phyloP scores from a whole-genome alignment of 306 rosid species.

The Clitoria ternatea region DNA sequence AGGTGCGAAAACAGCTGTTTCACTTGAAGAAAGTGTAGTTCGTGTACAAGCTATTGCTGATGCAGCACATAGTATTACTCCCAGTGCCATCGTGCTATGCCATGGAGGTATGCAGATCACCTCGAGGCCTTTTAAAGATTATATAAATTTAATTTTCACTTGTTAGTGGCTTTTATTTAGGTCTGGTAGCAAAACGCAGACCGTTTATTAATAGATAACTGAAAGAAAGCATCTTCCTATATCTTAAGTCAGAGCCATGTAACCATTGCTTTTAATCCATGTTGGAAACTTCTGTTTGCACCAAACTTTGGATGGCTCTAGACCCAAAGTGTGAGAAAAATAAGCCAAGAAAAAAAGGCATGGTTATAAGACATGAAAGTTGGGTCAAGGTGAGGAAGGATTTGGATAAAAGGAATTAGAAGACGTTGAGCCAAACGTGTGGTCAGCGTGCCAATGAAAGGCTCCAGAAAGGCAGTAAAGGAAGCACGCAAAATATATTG shows the following conservation, averaged over 20 bases:
- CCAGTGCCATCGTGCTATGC: conserved; percentile 66
- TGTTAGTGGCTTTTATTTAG: background rate
- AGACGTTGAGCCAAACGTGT: background rate
- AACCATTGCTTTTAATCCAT: background rate
- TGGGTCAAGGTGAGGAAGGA: background rate
- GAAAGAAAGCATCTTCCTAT: conserved; percentile 6
- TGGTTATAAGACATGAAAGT: background rate
- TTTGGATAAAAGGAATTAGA: background rate
- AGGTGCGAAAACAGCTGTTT: conserved; percentile 79
- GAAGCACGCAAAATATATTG: too few species aligned
- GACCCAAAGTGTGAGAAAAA: background rate
- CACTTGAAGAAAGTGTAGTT: conserved; percentile 74
- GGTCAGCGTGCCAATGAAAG: too few species aligned
- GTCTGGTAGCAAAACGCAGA: background rate
- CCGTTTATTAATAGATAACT: conserved; percentile 2
- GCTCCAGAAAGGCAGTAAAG: too few species aligned
- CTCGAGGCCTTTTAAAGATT: conserved; percentile 5
- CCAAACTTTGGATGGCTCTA: background rate
- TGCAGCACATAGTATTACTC: conserved; percentile 72
- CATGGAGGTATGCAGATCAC: conserved; percentile 65
- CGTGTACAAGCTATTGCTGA: conserved; percentile 82
- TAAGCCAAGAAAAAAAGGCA: background rate
- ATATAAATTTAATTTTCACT: background rate
- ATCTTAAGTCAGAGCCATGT: background rate
- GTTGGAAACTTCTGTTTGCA: background rate